Percentiles rank a stretch among this genome's conserved stretches.
Evolutionary conservation across 306 rosid species (phyloP).

Genomic region (Abrus precatorius): DNA sequence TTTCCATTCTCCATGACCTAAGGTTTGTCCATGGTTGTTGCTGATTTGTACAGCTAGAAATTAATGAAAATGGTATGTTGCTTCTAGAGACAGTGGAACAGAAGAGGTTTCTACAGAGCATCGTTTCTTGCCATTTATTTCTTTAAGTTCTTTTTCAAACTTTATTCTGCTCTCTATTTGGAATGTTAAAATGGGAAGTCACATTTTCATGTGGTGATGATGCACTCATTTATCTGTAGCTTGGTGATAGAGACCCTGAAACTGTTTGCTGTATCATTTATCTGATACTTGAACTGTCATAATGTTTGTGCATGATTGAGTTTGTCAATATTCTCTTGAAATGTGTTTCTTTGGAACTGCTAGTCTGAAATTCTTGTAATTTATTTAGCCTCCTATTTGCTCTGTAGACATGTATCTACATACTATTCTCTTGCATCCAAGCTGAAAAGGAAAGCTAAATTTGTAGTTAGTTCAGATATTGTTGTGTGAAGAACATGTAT

Average conservation of each 20-base stretch:
- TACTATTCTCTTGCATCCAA: background rate
- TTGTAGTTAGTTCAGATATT: no score
- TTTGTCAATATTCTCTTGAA: constrained; percentile 21
- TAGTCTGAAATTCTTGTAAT: constrained; percentile 23
- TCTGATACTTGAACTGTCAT: background rate
- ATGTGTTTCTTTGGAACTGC: background rate
- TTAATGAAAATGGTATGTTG: constrained; percentile 25
- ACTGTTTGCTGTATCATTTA: background rate
- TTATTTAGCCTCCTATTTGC: background rate
- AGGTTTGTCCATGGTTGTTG: constrained; percentile 10
- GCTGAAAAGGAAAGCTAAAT: constrained; percentile 3
- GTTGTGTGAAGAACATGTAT: no score
- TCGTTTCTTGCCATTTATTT: constrained; percentile 30
- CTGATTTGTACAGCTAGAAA: background rate
- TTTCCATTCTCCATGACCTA: background rate
- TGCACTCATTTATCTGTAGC: constrained; percentile 17
- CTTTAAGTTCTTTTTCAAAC: constrained; percentile 7
- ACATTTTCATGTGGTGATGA: constrained; percentile 1
- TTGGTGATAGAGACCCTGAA: constrained; percentile 11
- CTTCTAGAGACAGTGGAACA: constrained; percentile 1
- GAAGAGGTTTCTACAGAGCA: constrained; percentile 19
- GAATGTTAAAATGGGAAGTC: background rate
- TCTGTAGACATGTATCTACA: constrained; percentile 10
- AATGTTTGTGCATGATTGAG: constrained; percentile 16
- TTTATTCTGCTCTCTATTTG: background rate